Base-by-base conservation (phyloP, 371 early-diverging fungal genomes). In the Mortierella sp. region DNA sequence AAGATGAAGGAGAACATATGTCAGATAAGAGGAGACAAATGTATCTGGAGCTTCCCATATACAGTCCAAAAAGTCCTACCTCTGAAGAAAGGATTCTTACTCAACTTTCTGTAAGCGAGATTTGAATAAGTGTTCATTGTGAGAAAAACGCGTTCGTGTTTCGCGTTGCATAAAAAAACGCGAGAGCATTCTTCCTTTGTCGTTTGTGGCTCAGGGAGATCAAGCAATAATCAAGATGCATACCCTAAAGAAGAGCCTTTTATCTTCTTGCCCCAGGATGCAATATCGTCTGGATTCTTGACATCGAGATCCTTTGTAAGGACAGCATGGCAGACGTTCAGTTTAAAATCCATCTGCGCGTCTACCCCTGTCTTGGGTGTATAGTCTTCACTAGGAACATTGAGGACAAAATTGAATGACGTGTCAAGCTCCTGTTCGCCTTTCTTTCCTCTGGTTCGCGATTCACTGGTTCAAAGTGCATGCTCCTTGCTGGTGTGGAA, bases 161-260 rank as follows among this genome's bases (percentile, higher is more conserved):
- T 26, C 26, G 15, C 24, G 28, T n/a, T 23, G 15, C 26, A 46
- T 23, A 3, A 42, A 47, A 46, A 11, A 17, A 15, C 9, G 11
- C 27, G 32, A 17, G 26, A 42, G 11, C 0, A 30, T 46, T 30
- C 21, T n/a, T n/a, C n/a, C n/a, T n/a, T n/a, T n/a, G n/a, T n/a
- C n/a, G n/a, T n/a, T n/a, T n/a, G n/a, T n/a, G n/a, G n/a, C n/a
- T n/a, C n/a, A n/a, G n/a, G n/a, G n/a, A n/a, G n/a, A n/a, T n/a
- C n/a, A n/a, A n/a, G n/a, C n/a, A n/a, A n/a, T n/a, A 11, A 46
- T 11, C 1, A 34, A 14, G 9, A 31, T 5, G 27, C 64, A 55
- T 58, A 76, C 76, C 76, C 76, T 53, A 69, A 63, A 52, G 76
- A 76, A 7, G 46, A 50, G 39, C 76, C 76, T 56, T 76, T 76